A percentile compares a stretch with the other conserved stretches of the same genome.
phyloP scores from a whole-genome alignment of 2,329 filamentous ascomycete species.

The Cladosporium cucumerinum region DNA sequence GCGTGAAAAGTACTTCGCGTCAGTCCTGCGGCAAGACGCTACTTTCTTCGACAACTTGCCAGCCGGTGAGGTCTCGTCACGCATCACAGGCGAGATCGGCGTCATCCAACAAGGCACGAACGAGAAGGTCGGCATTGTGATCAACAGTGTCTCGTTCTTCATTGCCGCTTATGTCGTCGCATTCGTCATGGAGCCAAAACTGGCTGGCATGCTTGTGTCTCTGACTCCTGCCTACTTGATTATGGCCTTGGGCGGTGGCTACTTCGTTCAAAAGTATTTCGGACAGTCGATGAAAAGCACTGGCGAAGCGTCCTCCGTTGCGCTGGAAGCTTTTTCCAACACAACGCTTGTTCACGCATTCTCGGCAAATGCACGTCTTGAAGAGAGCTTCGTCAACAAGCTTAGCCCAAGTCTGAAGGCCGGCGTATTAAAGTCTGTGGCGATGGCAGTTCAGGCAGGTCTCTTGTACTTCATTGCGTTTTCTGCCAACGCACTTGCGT shows the following conservation, averaged over 20 bases:
- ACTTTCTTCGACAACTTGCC: constrained; percentile 63
- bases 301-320: constrained; percentile 46
- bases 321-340: constrained; percentile 52
- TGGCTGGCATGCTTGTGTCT: constrained; percentile 63
- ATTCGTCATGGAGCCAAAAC: constrained; percentile 42
- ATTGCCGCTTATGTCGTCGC: constrained; percentile 42
- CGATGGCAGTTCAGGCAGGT: constrained; percentile 43
- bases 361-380: constrained; percentile 44
- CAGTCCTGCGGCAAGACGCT: constrained; percentile 59
- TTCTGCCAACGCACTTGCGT: constrained; percentile 39
- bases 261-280: constrained; percentile 53
- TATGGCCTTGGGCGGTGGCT: constrained; percentile 55
- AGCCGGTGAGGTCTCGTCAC: constrained; percentile 61
- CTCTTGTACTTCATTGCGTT: constrained; percentile 43
- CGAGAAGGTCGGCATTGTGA: constrained; percentile 39
- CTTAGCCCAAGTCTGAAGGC: constrained; percentile 43
- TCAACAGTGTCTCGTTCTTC: constrained; percentile 38
- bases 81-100: constrained; percentile 65
- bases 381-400: constrained; percentile 42
- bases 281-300: constrained; percentile 51
- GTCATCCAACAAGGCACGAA: constrained; percentile 45
- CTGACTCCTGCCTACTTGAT: constrained; percentile 61
- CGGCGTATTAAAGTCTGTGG: constrained; percentile 44
- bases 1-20: constrained; percentile 58
- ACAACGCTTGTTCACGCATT: constrained; percentile 46